These are phyloP conservation scores for Colletotrichum sp. DNA, from an alignment of 2,329 filamentous ascomycete species.

Conservation along the genomic window DNA sequence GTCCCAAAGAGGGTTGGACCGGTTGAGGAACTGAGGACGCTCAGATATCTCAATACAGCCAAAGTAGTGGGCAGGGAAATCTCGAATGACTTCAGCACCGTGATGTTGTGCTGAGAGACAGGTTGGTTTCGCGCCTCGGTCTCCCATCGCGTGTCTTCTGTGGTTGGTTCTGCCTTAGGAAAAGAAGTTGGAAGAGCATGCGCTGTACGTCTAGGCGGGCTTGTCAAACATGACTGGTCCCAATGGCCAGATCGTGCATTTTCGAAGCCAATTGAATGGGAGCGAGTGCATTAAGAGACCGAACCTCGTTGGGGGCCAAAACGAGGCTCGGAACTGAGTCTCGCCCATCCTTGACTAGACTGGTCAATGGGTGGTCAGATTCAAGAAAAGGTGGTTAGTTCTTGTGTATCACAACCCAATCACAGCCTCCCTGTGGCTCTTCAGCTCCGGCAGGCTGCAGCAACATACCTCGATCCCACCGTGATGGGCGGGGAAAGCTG, in stretches of 20 bases:
- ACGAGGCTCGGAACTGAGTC: not conserved
- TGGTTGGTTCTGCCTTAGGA: too few relatives aligned
- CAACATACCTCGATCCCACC: not conserved
- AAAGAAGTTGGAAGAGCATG: too few relatives aligned
- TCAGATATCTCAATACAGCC: too few relatives aligned
- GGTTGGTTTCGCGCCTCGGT: too few relatives aligned
- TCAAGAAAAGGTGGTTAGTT: not conserved
- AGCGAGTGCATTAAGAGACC: not conserved
- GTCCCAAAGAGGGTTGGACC: too few relatives aligned
- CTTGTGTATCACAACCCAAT: not conserved
- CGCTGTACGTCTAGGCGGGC: too few relatives aligned
- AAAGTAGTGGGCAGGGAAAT: too few relatives aligned
- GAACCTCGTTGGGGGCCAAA: not conserved
- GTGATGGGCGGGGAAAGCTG: not conserved
- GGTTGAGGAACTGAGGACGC: too few relatives aligned
- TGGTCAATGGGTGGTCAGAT: conserved; percentile 2
- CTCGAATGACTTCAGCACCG: too few relatives aligned
- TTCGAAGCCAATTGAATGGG: not conserved
- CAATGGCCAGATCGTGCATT: rapidly evolving
- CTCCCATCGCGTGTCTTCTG: too few relatives aligned
- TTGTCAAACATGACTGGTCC: too few relatives aligned
- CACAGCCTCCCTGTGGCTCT: not conserved
- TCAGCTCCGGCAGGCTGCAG: not conserved
- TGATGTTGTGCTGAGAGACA: too few relatives aligned
- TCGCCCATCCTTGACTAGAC: not conserved